Evolutionary conservation across 2,329 filamentous ascomycete species (phyloP), one percentile per base, ranked within the genome.

Genomic region (Arthroderma uncinatum): DNA sequence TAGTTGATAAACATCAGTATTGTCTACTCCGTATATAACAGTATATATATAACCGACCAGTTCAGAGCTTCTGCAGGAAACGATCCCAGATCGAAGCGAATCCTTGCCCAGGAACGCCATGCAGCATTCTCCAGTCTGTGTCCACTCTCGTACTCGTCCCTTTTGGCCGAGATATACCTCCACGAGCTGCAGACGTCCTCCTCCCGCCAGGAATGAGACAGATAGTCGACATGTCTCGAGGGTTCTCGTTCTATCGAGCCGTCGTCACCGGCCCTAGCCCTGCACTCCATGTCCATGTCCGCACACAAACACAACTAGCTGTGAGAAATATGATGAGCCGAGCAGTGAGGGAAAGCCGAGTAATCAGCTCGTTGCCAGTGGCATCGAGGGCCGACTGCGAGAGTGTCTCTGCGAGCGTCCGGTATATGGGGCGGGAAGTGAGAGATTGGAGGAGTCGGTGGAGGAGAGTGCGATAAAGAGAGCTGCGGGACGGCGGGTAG

Each of bases 101-200:
- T 80, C 73, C 97, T 97, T 69, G 89, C 87, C 93, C 93, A 97
- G 0, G 90, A 93, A 68, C 93, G 82, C 93, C 93, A 98, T 0
- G 90, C 95, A 2, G 93, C 93, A 71, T 98, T 97, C 71, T 97
- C 93, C 30, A 97, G 73, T 53, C 93, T 80, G 34, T 84, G 85
- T 36, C 86, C 82, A 70, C 96, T 92, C 64, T 82, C 84, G 62
- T 94, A 94, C 55, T 88, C 81, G 59, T 83, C 83, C 64, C 86
- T 80, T 65, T 89, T 87, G 28, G 87, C 85, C 14, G 91, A 84
- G 64, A 97, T 89, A 68, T 95, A 93, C 68, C 90, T 85, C 93
- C 93, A 97, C 1, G 92, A 96, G 4, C 88, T 86, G 91, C 91
- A 97, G 25, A 97, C 94, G 71, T 98, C 92, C 71, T 97, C 91